Conservation (phyloP, 1,284 basidiomycete species). For the Anthracocystis walkeri region DNA sequence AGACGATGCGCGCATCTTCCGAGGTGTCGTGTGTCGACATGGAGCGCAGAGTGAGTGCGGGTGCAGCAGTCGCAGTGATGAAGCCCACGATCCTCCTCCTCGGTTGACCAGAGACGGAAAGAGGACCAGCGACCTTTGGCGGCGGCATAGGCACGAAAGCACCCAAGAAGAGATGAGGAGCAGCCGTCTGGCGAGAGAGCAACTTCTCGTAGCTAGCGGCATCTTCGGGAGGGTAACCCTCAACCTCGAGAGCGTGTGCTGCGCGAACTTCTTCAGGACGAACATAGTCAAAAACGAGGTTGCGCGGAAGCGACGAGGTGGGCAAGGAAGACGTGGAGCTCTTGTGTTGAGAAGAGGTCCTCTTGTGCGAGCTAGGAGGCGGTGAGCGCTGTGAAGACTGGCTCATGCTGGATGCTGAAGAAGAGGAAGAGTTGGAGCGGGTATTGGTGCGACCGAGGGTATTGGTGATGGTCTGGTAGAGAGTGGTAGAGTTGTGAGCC, state of each 20-base stretch:
- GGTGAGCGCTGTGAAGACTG: constrained; percentile 40
- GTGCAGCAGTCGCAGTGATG: constrained; percentile 61
- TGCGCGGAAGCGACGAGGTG: constrained; percentile 41
- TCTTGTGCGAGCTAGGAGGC: constrained; percentile 30
- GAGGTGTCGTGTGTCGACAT: constrained; percentile 59
- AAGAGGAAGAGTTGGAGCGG: constrained; percentile 49
- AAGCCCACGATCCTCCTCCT: constrained; percentile 61
- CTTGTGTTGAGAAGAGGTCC: constrained; percentile 33
- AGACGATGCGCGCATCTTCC: constrained; percentile 62
- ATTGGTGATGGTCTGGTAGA: constrained; percentile 53
- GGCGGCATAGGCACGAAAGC: constrained; percentile 58
- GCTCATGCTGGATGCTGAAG: constrained; percentile 41
- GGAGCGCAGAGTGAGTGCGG: constrained; percentile 58
- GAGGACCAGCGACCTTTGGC: constrained; percentile 63
- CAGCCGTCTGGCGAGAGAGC: constrained; percentile 54
- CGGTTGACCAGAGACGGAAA: constrained; percentile 42
- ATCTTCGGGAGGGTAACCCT: constrained; percentile 59
- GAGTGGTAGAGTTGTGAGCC: constrained; percentile 48
- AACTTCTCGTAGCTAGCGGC: constrained; percentile 56
- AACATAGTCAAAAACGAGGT: constrained; percentile 59
- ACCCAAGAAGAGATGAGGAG: constrained; percentile 65
- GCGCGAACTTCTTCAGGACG: constrained; percentile 56
- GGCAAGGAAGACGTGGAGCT: constrained; percentile 1
- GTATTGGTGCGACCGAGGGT: constrained; percentile 37
- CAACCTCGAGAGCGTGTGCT: constrained; percentile 53